phyloP scores from a whole-genome alignment of 108 stramenopile genomes.

The Cyclotella kingstonii region DNA sequence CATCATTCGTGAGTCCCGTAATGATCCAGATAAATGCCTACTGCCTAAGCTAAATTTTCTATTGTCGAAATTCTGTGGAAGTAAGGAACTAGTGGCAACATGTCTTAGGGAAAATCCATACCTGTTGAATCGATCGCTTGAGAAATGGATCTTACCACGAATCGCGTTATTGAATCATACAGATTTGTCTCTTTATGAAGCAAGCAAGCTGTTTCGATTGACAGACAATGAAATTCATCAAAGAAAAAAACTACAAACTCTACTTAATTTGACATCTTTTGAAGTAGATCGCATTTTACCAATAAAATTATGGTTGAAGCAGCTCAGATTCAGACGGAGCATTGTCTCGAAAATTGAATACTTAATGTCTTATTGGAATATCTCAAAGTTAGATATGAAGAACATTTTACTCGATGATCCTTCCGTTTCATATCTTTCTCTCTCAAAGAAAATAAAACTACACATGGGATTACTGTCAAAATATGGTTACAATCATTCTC shows the following conservation, averaged over 20 bases:
- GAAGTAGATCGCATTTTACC: slow-evolving; percentile 21
- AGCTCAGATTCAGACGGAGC: background rate
- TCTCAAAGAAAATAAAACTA: slow-evolving; percentile 16
- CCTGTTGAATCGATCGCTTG: slow-evolving; percentile 63
- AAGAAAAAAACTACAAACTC: slow-evolving; percentile 10
- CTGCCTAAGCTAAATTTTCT: slow-evolving; percentile 62
- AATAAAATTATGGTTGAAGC: slow-evolving; percentile 13
- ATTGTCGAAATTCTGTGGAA: slow-evolving; percentile 32
- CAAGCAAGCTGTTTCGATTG: background rate
- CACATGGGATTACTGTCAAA: slow-evolving; percentile 15
- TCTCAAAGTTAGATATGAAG: slow-evolving; percentile 19
- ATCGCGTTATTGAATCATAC: slow-evolving; percentile 38
- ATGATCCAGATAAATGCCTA: slow-evolving; percentile 24
- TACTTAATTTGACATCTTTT: slow-evolving; percentile 19
- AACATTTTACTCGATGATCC: slow-evolving; percentile 16
- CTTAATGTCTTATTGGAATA: slow-evolving; percentile 7
- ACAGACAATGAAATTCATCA: slow-evolving; percentile 13
- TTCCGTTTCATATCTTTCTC: slow-evolving; percentile 10
- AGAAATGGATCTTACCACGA: slow-evolving; percentile 62
- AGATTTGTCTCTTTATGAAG: slow-evolving; percentile 13
- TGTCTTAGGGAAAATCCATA: slow-evolving; percentile 50
- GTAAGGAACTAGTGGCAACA: slow-evolving; percentile 15
- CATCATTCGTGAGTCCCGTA: background rate
- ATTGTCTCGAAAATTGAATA: slow-evolving; percentile 4
- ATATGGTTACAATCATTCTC: slow-evolving; percentile 5